These are phyloP conservation scores for Fusarium graminum DNA, from an alignment of 2,329 filamentous ascomycete species.

Conservation along the genomic window DNA sequence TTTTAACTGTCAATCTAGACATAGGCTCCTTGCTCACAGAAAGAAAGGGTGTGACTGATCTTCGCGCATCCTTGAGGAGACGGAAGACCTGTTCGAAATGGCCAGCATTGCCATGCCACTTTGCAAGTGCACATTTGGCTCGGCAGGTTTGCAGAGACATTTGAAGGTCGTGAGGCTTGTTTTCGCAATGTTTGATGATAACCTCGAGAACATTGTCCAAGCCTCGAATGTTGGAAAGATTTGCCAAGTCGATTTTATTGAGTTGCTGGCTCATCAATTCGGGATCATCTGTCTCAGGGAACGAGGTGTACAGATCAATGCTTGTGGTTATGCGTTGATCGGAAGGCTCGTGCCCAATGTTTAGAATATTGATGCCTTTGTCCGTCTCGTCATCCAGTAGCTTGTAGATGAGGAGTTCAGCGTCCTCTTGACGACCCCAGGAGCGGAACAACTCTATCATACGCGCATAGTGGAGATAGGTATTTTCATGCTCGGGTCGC, in stretches of 20 bases:
- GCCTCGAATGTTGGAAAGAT: background rate
- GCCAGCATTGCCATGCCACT: background rate
- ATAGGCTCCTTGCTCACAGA: background rate
- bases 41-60: background rate
- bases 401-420: background rate
- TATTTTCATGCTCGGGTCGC: background rate
- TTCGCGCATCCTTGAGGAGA: background rate
- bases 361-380: background rate
- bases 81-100: background rate
- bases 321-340: too few species aligned
- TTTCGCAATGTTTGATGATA: background rate
- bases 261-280: background rate
- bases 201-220: background rate
- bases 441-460: background rate
- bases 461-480: constrained; percentile 3
- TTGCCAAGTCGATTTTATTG: background rate
- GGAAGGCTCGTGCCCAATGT: background rate
- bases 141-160: constrained; percentile 1
- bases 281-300: background rate
- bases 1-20: background rate
- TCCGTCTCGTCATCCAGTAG: background rate
- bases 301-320: background rate
- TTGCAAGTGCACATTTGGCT: background rate
- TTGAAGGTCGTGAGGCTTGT: background rate
- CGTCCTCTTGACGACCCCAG: constrained; percentile 2